Evolutionary conservation across 352 stramenopile genomes (phyloP), one percentile per base, ranked within the genome.

Genomic region (Globisporangium okanoganense): DNA sequence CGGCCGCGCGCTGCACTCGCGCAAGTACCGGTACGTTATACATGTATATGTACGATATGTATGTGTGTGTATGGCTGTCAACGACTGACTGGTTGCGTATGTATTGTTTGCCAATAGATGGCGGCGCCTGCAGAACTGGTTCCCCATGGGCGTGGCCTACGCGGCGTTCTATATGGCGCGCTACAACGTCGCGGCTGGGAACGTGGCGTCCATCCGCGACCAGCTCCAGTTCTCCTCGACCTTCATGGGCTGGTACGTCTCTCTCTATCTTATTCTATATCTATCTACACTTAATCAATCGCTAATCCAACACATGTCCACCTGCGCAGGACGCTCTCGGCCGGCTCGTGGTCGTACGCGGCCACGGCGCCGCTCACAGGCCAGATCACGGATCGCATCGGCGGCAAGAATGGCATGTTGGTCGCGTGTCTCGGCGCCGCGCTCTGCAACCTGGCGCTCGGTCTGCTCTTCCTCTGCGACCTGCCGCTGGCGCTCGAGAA

Each of bases 81-180:
- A 8, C 35, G 31, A 62, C 27, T 25, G 29, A 44, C 10, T 20
- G 41, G 16, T 2, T 29, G 8, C 36, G 14, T 16, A 22, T 40
- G 18, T 24, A n/a, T n/a, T n/a, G n/a, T n/a, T n/a, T n/a, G n/a
- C n/a, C n/a, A n/a, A 14, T 51, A 79, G 73, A 71, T 89, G 77
- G 79, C 75, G 82, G 24, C 77, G 82, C 40, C 68, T 89, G 20
- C 70, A 82, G 59, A 89, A 92, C 62, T 89, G 78, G 78, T 87
- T 92, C 64, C 79, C 82, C 7, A 87, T 92, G 77, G 79, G 82
- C 41, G 60, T 90, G 13, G 79, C 79, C 29, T 88, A 92, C 57
- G 78, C 82, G 1, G 78, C 79, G 24, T 92, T 92, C 67, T 89
- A 92, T 71, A 92, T 88, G 82, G 78, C 82, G 35, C 70, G 82